phyloP scores from a whole-genome alignment of 2,329 filamentous ascomycete genomes.

The Triangularia setosa region DNA sequence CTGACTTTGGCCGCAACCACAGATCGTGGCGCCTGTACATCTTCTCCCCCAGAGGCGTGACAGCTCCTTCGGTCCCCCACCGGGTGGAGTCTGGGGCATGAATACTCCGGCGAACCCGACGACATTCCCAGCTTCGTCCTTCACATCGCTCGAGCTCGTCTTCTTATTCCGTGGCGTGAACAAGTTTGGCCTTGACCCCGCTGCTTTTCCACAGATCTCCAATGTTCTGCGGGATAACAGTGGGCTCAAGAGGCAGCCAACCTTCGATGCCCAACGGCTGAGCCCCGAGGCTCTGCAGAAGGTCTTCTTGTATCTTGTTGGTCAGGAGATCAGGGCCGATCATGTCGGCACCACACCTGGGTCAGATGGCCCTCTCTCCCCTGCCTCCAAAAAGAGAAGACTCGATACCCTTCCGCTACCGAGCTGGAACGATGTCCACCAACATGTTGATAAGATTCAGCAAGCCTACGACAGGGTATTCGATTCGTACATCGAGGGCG shows the following conservation, averaged over 20 bases:
- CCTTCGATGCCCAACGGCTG: constrained; percentile 71
- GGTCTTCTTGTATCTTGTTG: constrained; percentile 71
- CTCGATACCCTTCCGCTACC: constrained; percentile 60
- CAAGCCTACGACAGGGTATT: constrained; percentile 71
- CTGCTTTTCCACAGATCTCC: constrained; percentile 37
- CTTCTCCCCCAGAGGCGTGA: constrained; percentile 31
- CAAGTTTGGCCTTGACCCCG: constrained; percentile 29
- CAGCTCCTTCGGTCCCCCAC: constrained; percentile 33
- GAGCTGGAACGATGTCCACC: constrained; percentile 61
- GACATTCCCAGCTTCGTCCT: constrained; percentile 20
- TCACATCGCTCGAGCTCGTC: constrained; percentile 36
- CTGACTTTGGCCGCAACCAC: not conserved
- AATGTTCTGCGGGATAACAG: constrained; percentile 68
- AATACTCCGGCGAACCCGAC: constrained; percentile 24
- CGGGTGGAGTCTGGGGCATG: constrained; percentile 36
- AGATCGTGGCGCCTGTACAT: constrained; percentile 37
- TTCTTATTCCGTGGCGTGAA: constrained; percentile 34
- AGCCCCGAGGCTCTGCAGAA: constrained; percentile 73
- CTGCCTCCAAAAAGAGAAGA: constrained; percentile 70
- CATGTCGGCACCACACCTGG: constrained; percentile 36
- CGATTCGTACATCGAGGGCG: constrained; percentile 64
- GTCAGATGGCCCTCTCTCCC: constrained; percentile 45
- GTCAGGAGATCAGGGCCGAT: constrained; percentile 64
- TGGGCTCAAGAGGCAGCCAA: constrained; percentile 64
- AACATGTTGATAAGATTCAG: constrained; percentile 65